Base-by-base conservation (phyloP, 805 yeast species). In the Zygosaccharomyces siamensis region DNA sequence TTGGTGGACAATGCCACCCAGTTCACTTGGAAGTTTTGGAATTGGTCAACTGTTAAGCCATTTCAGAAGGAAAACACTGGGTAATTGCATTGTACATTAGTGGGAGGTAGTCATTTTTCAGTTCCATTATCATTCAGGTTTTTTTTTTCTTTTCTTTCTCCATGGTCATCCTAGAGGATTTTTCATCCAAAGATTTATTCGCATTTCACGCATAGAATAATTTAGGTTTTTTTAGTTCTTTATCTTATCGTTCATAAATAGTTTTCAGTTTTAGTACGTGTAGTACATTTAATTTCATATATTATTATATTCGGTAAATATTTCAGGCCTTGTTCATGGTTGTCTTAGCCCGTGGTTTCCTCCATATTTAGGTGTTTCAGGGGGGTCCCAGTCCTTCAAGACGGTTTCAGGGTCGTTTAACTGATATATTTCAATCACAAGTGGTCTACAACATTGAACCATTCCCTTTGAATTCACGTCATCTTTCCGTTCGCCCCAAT, bases 1-100 rank as follows among this genome's bases (percentile, higher is more conserved):
- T 81, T 48, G 88, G 83, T 50, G 69, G 62, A 28, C 86, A 82
- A 62, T 84, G 90, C 76, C 63, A 70, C 50, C 74, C 83, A 50
- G 86, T 85, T 61, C 71, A 80, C 65, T 75, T 85, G 61, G 72
- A 72, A 52, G 72, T 81, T 56, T 78, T 83, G 54, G 80, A 79
- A 59, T 73, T 83, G 58, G 74, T 81, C 53, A 58, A 67, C 38
- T 83, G 89, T 72, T 74, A 71, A 61, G 81, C 72, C 84, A 89
- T 72, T 62, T 76, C 85, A 33, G 88, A 86, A 54, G 18, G 37
- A 33, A 21, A 23, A 37, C 36, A 30, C 35, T 38, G 51, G 51
- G 51, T 38, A 43, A 39, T 36, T 41, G 45, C 47, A 50, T 42
- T 51, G 54, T 51, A 51, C 45, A 51, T 47, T 51, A 51, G 27